Conservation (phyloP, 352 stramenopile genomes). For the Sclerospora graminicola region DNA sequence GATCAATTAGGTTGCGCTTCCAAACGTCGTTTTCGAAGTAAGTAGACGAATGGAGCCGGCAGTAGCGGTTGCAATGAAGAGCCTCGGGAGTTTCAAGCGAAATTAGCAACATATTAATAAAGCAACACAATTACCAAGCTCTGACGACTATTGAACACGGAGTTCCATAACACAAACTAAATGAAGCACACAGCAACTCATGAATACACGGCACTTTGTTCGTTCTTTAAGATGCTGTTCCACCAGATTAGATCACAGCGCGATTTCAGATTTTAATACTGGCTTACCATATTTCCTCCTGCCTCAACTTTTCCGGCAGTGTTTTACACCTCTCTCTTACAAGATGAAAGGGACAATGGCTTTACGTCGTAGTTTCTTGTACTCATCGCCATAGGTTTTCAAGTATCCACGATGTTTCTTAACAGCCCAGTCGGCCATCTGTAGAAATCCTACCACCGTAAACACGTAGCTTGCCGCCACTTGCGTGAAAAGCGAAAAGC, state of each 20-base stretch:
- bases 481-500: slow-evolving; percentile 82
- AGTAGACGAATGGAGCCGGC: no score
- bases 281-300: neutral
- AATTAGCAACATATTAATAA: no score
- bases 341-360: slow-evolving; percentile 78
- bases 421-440: slow-evolving; percentile 86
- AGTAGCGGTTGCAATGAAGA: no score
- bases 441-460: slow-evolving; percentile 72
- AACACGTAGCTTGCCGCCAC: slow-evolving; percentile 79
- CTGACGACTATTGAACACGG: no score
- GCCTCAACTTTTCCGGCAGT: neutral
- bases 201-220: no score
- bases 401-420: slow-evolving; percentile 85
- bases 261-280: neutral
- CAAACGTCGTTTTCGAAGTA: no score
- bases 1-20: neutral
- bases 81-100: no score
- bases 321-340: slow-evolving; percentile 18
- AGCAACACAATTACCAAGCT: no score
- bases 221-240: no score
- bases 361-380: slow-evolving; percentile 82
- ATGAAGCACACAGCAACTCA: no score
- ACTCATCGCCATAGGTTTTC: slow-evolving; percentile 79
- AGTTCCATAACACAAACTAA: no score
- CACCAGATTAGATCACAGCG: no score